Conservation (phyloP, 305 asterid species). For the Ilex paraguariensis region DNA sequence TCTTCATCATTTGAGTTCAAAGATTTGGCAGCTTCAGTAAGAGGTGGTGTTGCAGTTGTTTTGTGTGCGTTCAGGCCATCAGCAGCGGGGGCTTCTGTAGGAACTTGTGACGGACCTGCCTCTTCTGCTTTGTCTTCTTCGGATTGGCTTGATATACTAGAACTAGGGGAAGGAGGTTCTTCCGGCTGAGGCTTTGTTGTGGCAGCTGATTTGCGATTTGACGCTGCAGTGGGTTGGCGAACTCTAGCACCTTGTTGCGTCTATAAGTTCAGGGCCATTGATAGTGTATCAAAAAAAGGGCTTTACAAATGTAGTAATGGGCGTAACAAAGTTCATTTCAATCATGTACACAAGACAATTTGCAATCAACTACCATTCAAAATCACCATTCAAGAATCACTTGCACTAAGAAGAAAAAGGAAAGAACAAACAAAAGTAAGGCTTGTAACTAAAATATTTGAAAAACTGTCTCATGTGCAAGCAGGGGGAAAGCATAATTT, state of each 20-base stretch:
- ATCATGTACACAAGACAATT: neutral
- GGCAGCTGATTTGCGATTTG: conserved; percentile 26
- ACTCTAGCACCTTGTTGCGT: conserved; percentile 30
- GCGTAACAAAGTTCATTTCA: neutral
- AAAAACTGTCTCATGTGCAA: too few species aligned
- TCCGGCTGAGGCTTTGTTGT: conserved; percentile 27
- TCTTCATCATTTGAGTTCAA: conserved; percentile 4
- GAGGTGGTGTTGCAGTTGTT: neutral
- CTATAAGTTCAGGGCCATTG: conserved; percentile 21
- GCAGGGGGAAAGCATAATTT: too few species aligned
- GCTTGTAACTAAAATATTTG: too few species aligned
- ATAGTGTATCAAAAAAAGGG: neutral
- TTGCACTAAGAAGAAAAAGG: neutral
- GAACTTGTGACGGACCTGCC: conserved; percentile 5
- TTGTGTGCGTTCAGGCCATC: conserved; percentile 5
- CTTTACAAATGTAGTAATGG: neutral
- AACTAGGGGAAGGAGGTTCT: conserved; percentile 39
- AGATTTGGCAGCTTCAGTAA: conserved; percentile 3
- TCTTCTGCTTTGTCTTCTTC: conserved; percentile 6
- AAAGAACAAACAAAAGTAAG: too few species aligned
- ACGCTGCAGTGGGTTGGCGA: conserved; percentile 39
- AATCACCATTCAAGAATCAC: neutral
- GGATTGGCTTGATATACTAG: conserved; percentile 17
- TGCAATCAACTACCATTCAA: neutral
- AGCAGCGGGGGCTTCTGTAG: conserved; percentile 8